Conservation (phyloP, 768 basidiomycete species). For the Mycena venus region DNA sequence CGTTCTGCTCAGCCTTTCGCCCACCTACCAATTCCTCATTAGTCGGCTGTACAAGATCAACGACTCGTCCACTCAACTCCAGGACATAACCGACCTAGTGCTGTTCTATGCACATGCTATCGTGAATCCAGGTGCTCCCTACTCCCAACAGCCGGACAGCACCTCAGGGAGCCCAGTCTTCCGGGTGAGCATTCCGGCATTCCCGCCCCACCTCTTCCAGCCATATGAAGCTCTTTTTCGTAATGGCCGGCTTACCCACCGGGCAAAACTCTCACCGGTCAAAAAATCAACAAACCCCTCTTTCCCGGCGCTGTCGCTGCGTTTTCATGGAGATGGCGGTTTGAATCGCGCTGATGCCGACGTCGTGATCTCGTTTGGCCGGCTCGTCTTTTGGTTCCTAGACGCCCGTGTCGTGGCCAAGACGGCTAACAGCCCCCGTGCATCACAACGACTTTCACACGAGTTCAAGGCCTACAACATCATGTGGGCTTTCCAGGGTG, state of each 20-base stretch:
- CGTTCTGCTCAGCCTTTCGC: too few relatives aligned
- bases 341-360: not conserved
- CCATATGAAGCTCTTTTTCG: not conserved
- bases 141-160: too few relatives aligned
- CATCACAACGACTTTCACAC: not conserved
- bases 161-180: too few relatives aligned
- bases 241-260: not conserved
- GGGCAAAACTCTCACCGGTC: not conserved
- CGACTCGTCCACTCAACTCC: too few relatives aligned
- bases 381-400: not conserved
- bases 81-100: too few relatives aligned
- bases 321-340: not conserved
- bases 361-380: not conserved
- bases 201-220: not conserved
- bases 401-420: not conserved
- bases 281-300: not conserved
- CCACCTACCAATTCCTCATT: too few relatives aligned
- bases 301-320: not conserved
- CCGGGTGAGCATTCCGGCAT: not conserved
- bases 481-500: not conserved
- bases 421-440: not conserved
- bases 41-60: too few relatives aligned
- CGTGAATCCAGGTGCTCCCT: too few relatives aligned
- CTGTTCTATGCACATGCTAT: too few relatives aligned
- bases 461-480: constrained; percentile 1